Base-by-base conservation (phyloP, 2,329 filamentous ascomycete genomes). In the Chrysosporium keratinophilum region DNA sequence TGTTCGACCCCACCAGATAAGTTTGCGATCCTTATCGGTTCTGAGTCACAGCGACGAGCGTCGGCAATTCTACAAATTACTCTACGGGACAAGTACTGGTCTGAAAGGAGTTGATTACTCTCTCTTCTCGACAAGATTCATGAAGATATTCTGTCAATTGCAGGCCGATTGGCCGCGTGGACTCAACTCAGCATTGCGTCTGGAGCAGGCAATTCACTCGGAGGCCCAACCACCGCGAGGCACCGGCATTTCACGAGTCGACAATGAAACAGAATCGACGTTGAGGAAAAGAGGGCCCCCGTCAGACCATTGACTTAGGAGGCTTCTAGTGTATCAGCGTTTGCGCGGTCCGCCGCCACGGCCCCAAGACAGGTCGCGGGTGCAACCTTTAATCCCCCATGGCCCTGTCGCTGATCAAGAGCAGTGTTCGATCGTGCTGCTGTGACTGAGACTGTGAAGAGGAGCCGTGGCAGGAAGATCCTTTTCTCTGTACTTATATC, bases 301-400 rank as follows among this genome's bases (percentile, higher is more conserved):
- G 39, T 51, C 39, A 37, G 49, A 43, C 49, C 39, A 51, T 42
- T 20, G 31, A 37, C 39, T 50, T 42, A 34, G 31, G 39, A 12
- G 49, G 14, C 9, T 20, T 10, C 49, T 51, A 51, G 49, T 51
- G 49, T 51, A 51, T 51, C 49, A 51, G 28, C 49, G 44, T 51
- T 17, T 20, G 40, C 28, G 17, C 34, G 28, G 33, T 44, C 40
- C 20, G 31, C 14, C 17, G 20, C 14, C 12, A 20, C 39, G 15
- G 37, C 10, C 15, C 34, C 17, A 28, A 28, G 23, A 28, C 23
- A 28, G 23, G 23, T 4, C 23, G 23, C 23, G 23, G 23, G 23
- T 28, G 23, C 23, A 28, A 28, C 23, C 23, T 28, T 28, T 28
- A n/a, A 28, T 28, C 23, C 3, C 7, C 23, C 23, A 28, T 28